These are phyloP conservation scores for Bipolaris victoriae DNA, from an alignment of 2,329 filamentous ascomycete genomes.

Conservation along the genomic window DNA sequence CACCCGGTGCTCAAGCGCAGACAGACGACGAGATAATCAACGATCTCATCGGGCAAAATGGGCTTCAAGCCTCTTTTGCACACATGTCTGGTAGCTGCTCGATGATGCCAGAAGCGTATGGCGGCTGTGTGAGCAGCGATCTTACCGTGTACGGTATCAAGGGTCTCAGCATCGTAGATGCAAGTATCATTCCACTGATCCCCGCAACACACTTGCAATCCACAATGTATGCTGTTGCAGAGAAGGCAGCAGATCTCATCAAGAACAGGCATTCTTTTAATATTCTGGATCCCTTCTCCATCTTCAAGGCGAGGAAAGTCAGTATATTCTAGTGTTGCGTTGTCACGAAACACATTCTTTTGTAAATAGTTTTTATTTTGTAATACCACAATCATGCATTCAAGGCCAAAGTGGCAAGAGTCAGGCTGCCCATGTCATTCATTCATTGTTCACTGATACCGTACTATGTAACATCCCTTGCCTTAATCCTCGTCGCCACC, in stretches of 20 bases:
- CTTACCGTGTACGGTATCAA: conserved; percentile 35
- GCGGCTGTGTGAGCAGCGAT: conserved; percentile 35
- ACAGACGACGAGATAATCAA: conserved; percentile 37
- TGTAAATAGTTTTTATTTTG: neutral
- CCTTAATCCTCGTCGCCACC: neutral
- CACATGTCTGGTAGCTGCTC: conserved; percentile 36
- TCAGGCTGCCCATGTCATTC: neutral
- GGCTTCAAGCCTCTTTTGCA: conserved; percentile 31
- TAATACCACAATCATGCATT: neutral
- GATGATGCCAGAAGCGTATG: conserved; percentile 38
- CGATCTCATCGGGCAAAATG: conserved; percentile 17
- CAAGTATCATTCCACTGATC: conserved; percentile 39
- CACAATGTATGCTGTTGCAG: conserved; percentile 42
- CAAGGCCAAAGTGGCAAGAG: neutral
- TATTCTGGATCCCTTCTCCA: neutral
- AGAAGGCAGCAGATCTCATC: conserved; percentile 44
- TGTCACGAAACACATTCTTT: neutral
- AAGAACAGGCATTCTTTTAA: conserved; percentile 22
- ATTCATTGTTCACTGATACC: neutral
- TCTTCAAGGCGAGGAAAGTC: too few relatives aligned
- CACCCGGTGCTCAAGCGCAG: conserved; percentile 30
- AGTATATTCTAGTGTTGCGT: too few relatives aligned
- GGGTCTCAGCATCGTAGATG: conserved; percentile 41
- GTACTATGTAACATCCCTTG: neutral
- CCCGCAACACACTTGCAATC: conserved; percentile 37